These are phyloP conservation scores for Hemerocallis citrina DNA, from an alignment of 106 monocot species.

Conservation along the genomic window DNA sequence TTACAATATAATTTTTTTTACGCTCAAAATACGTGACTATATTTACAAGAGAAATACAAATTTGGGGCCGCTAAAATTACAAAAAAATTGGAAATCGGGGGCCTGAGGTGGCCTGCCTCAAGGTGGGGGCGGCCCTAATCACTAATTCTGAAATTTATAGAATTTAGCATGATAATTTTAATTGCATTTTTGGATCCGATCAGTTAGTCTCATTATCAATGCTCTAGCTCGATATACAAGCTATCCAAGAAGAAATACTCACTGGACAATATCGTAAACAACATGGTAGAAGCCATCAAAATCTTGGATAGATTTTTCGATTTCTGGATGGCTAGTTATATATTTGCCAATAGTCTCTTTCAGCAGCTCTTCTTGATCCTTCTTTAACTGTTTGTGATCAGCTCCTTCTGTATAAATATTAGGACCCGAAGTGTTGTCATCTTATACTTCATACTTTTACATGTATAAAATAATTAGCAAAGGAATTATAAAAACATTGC, in stretches of 20 bases:
- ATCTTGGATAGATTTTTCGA: not conserved
- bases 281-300: slow-evolving; percentile 8
- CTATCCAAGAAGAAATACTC: not conserved
- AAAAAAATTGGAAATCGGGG: not conserved
- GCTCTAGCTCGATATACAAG: not conserved
- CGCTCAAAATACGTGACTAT: too few species aligned
- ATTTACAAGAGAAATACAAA: too few species aligned
- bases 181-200: not conserved
- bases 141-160: not conserved
- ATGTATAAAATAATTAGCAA: not conserved
- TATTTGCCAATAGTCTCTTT: not conserved
- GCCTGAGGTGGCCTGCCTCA: not conserved
- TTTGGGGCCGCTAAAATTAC: too few species aligned
- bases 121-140: not conserved
- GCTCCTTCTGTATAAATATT: not conserved
- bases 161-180: not conserved
- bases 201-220: not conserved
- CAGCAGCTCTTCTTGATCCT: not conserved
- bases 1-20: too few species aligned
- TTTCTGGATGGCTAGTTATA: not conserved
- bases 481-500: not conserved
- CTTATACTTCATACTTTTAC: not conserved
- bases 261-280: slow-evolving; percentile 11
- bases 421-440: not conserved
- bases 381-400: not conserved